These are phyloP conservation scores for Colletotrichum sp. DNA, from an alignment of 2,329 filamentous ascomycete species.

Conservation along the genomic window DNA sequence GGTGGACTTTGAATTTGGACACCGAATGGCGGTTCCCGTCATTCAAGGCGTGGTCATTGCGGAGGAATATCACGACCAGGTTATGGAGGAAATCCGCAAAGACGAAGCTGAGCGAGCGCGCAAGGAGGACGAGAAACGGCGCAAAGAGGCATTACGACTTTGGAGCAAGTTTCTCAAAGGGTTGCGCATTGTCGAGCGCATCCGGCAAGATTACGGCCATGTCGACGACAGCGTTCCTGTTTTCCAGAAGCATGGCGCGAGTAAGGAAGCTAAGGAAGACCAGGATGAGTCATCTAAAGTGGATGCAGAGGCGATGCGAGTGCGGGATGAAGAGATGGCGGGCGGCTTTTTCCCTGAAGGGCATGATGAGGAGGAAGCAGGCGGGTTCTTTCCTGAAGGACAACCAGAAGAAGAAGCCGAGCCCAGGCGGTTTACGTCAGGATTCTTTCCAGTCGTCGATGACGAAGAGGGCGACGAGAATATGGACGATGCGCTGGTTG, in stretches of 20 bases:
- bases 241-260: slow-evolving; percentile 49
- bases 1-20: slow-evolving; percentile 94
- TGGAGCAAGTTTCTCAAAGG: slow-evolving; percentile 93
- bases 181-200: slow-evolving; percentile 78
- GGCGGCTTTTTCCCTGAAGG: slow-evolving; percentile 67
- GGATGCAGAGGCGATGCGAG: slow-evolving; percentile 26
- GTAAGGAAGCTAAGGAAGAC: background rate
- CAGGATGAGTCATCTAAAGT: background rate
- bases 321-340: slow-evolving; percentile 55
- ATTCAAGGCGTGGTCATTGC: slow-evolving; percentile 91
- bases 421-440: slow-evolving; percentile 39
- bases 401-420: slow-evolving; percentile 53
- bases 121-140: slow-evolving; percentile 84
- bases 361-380: slow-evolving; percentile 53
- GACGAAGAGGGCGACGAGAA: slow-evolving; percentile 44
- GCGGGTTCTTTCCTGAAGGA: slow-evolving; percentile 65
- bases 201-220: slow-evolving; percentile 77
- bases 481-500: slow-evolving; percentile 33
- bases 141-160: slow-evolving; percentile 71
- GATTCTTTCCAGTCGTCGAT: slow-evolving; percentile 52
- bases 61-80: slow-evolving; percentile 73
- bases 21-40: slow-evolving; percentile 90
- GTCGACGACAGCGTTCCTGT: slow-evolving; percentile 56
- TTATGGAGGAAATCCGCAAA: slow-evolving; percentile 79
- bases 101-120: slow-evolving; percentile 76